A percentile compares a stretch with the other conserved stretches of the same genome.
Evolutionary conservation across 306 rosid genomes (phyloP).

Genomic region (Medicago truncatula): DNA sequence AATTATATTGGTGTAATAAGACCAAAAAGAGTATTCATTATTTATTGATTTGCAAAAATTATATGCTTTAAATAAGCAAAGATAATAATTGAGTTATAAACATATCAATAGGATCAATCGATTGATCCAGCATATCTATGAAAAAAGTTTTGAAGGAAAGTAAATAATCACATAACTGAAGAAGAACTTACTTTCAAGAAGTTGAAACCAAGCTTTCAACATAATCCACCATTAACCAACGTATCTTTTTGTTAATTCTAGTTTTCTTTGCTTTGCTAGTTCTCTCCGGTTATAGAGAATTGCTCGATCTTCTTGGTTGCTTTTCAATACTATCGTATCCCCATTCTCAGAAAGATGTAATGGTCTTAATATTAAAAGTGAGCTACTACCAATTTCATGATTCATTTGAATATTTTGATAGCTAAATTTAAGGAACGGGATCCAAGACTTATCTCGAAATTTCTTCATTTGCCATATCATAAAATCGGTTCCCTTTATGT

Average conservation of each 20-base stretch:
- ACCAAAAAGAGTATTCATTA: neutral
- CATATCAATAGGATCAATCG: neutral
- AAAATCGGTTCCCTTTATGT: neutral
- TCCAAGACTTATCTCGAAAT: neutral
- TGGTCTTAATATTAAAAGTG: neutral
- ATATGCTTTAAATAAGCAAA: neutral
- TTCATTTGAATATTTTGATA: too few relatives aligned
- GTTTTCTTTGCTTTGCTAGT: too few relatives aligned
- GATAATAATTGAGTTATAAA: neutral
- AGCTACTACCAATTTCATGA: neutral
- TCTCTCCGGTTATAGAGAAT: too few relatives aligned
- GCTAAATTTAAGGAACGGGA: neutral
- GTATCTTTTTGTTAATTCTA: too few relatives aligned
- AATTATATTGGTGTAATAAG: neutral
- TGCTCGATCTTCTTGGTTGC: neutral
- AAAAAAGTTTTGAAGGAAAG: neutral
- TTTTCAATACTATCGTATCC: neutral
- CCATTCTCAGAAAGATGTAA: neutral
- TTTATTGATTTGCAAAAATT: neutral
- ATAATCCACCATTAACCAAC: too few relatives aligned
- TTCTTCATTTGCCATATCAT: neutral
- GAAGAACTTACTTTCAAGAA: too few relatives aligned
- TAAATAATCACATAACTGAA: too few relatives aligned
- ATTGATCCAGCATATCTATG: neutral
- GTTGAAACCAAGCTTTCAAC: too few relatives aligned